Conservation (phyloP, 2,329 filamentous ascomycete species). For the Aspergillus sergii region DNA sequence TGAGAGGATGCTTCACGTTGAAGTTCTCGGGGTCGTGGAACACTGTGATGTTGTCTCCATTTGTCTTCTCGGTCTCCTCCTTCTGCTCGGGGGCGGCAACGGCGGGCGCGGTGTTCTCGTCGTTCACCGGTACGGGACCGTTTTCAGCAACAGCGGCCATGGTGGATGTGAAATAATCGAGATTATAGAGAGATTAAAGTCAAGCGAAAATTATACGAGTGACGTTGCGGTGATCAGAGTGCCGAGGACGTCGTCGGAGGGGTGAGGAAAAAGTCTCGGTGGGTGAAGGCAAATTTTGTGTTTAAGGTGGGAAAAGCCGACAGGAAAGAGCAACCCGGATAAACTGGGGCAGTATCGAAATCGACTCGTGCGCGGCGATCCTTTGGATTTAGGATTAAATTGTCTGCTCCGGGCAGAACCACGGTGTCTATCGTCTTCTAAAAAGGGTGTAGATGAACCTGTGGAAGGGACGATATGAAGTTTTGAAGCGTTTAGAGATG, state of each 20-base stretch:
- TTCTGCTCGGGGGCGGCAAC: slow-evolving; percentile 51
- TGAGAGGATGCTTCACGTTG: slow-evolving; percentile 97
- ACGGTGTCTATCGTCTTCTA: slow-evolving; percentile 21
- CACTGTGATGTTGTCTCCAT: slow-evolving; percentile 76
- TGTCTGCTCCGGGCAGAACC: slow-evolving; percentile 45
- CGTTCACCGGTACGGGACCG: slow-evolving; percentile 40
- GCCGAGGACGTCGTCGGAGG: slow-evolving; percentile 14
- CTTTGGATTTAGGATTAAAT: slow-evolving; percentile 11
- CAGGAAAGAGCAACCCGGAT: slow-evolving; percentile 30
- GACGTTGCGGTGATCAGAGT: slow-evolving; percentile 11
- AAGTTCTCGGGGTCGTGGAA: slow-evolving; percentile 99
- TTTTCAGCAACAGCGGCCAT: slow-evolving; percentile 45
- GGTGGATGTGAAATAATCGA: slow-evolving; percentile 21
- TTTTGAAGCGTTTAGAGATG: slow-evolving; percentile 34
- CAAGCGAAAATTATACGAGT: background rate
- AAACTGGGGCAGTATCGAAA: slow-evolving; percentile 16
- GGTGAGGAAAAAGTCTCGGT: slow-evolving; percentile 21
- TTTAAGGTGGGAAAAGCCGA: slow-evolving; percentile 13
- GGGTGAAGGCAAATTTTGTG: slow-evolving; percentile 28
- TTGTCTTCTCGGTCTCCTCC: slow-evolving; percentile 30
- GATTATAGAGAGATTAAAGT: background rate
- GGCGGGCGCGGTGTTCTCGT: slow-evolving; percentile 59
- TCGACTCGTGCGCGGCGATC: slow-evolving; percentile 12
- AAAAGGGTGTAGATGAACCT: slow-evolving; percentile 16
- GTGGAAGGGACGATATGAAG: slow-evolving; percentile 30